Conservation (phyloP, 345 rosid species). For the Eutrema yunnanense region DNA sequence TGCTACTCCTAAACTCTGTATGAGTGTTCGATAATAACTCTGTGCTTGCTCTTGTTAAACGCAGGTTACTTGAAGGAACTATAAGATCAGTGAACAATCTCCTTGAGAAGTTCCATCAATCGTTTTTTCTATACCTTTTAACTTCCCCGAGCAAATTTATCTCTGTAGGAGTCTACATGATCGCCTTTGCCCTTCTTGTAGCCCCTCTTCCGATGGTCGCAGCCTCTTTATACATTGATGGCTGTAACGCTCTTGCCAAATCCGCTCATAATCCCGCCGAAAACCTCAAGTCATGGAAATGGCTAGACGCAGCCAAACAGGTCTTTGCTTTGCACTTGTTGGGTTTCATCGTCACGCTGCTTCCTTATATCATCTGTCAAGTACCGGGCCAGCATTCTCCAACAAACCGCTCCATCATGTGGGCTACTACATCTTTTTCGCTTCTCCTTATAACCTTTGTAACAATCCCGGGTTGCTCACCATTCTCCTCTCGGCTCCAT, state of each 20-base stretch:
- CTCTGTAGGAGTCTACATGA: constrained; percentile 95
- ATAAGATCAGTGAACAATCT: constrained; percentile 87
- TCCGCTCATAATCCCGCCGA: constrained; percentile 16
- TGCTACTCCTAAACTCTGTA: background rate
- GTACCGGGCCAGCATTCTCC: constrained; percentile 52
- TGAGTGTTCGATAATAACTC: background rate
- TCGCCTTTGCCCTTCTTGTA: constrained; percentile 81
- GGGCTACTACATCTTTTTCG: constrained; percentile 53
- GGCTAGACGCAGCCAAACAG: constrained; percentile 70
- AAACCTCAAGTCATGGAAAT: constrained; percentile 58
- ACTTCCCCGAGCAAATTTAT: constrained; percentile 85
- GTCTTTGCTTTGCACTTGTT: constrained; percentile 64
- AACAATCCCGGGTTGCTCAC: constrained; percentile 41
- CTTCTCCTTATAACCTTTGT: constrained; percentile 41
- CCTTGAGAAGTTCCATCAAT: constrained; percentile 96
- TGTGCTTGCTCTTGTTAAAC: constrained; percentile 1
- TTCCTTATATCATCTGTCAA: constrained; percentile 63
- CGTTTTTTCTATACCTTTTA: constrained; percentile 80
- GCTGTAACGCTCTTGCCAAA: constrained; percentile 33
- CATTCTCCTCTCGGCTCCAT: constrained; percentile 22
- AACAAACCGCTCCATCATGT: constrained; percentile 40
- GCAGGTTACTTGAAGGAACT: constrained; percentile 94
- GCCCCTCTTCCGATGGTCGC: constrained; percentile 89
- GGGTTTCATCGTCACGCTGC: constrained; percentile 60
- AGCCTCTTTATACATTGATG: constrained; percentile 71